Conservation (phyloP, 805 yeast genomes). For the Suhomyces sp. region DNA sequence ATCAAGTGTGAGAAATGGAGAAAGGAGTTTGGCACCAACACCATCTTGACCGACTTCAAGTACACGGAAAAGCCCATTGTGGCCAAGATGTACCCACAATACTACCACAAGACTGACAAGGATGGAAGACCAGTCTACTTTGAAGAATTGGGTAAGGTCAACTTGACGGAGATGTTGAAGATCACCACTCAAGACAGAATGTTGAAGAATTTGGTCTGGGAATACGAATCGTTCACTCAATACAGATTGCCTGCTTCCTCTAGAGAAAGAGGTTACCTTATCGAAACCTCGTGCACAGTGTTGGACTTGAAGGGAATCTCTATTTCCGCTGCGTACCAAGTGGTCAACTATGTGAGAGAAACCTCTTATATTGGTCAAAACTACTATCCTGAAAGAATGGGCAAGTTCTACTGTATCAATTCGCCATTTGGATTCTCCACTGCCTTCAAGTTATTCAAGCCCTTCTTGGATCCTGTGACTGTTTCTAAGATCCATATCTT, state of each 20-base stretch:
- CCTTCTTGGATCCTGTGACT: constrained; percentile 95
- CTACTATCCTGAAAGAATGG: constrained; percentile 99
- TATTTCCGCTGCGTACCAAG: constrained; percentile 78
- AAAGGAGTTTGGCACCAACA: constrained; percentile 78
- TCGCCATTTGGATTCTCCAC: constrained; percentile 98
- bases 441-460: constrained; percentile 87
- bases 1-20: constrained; percentile 91
- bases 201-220: constrained; percentile 96
- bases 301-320: constrained; percentile 95
- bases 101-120: constrained; percentile 93
- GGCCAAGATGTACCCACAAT: constrained; percentile 90
- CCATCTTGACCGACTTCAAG: constrained; percentile 81
- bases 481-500: constrained; percentile 91
- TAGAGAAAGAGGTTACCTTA: constrained; percentile 69
- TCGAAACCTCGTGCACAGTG: constrained; percentile 96
- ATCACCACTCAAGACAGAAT: constrained; percentile 94
- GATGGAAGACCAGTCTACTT: constrained; percentile 96
- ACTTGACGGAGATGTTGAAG: constrained; percentile 86
- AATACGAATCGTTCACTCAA: constrained; percentile 85
- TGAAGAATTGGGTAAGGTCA: constrained; percentile 91
- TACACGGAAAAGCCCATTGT: constrained; percentile 92
- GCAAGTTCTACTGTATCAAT: constrained; percentile 90
- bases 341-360: constrained; percentile 83
- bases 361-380: constrained; percentile 95
- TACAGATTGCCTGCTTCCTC: constrained; percentile 94